Percentiles rank a stretch among this genome's conserved stretches.
Conservation (phyloP, 169 alveolate species). For the Sarcocystis neurona region DNA sequence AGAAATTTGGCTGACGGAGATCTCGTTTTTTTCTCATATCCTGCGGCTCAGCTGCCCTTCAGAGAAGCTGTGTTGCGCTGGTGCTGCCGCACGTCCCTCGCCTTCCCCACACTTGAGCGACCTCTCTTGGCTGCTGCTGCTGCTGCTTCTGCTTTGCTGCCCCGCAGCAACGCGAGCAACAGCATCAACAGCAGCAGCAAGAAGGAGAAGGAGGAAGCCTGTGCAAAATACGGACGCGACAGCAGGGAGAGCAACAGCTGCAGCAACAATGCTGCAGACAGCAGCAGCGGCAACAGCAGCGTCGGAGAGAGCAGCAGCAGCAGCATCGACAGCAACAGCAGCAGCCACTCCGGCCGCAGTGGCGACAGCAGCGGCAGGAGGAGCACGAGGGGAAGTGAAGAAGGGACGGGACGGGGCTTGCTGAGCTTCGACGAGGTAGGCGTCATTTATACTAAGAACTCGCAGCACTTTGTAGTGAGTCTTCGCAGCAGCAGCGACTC, state of each 20-base stretch:
- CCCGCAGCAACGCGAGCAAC: neutral
- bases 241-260: too few relatives aligned
- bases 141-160: neutral
- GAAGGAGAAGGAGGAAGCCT: neutral
- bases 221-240: too few relatives aligned
- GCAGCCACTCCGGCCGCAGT: too few relatives aligned
- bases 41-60: neutral
- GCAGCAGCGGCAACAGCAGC: too few relatives aligned
- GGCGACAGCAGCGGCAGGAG: too few relatives aligned
- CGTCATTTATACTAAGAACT: neutral
- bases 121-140: neutral
- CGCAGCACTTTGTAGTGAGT: constrained; percentile 13
- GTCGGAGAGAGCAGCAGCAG: too few relatives aligned
- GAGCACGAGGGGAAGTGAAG: too few relatives aligned
- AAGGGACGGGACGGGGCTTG: neutral
- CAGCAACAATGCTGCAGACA: too few relatives aligned
- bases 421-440: constrained; percentile 13
- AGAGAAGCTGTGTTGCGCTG: neutral
- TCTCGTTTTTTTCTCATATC: constrained; percentile 25
- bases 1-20: constrained; percentile 45
- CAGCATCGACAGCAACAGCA: too few relatives aligned
- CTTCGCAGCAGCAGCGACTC: neutral
- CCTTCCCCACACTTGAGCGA: neutral
- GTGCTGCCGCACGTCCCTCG: neutral
- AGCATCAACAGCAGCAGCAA: neutral